Evolutionary conservation across 2,329 filamentous ascomycete species (phyloP).

Genomic region (Hypoxylon sp.): DNA sequence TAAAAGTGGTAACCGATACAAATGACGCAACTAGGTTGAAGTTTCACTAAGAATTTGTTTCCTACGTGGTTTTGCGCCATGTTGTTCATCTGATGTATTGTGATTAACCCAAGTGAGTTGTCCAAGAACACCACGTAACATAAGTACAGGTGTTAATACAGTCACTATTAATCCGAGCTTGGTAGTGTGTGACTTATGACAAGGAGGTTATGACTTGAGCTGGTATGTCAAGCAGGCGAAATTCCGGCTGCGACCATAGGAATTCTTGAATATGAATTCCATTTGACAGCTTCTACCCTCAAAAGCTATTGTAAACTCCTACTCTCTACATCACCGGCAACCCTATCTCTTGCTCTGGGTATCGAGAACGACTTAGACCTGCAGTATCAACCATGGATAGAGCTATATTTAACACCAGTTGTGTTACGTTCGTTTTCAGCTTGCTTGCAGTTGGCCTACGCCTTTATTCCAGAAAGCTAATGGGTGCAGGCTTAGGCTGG

Average conservation of each 20-base stretch:
- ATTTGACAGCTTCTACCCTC: neutral
- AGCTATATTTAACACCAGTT: constrained; percentile 6
- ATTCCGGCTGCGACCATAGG: neutral
- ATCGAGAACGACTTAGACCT: neutral
- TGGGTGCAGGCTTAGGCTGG: constrained; percentile 38
- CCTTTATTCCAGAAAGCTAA: constrained; percentile 37
- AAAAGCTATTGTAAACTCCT: neutral
- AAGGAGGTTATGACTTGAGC: neutral
- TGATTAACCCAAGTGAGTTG: neutral
- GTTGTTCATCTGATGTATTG: neutral
- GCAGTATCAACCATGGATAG: constrained; percentile 2
- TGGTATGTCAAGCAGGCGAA: neutral
- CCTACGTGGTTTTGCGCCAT: neutral
- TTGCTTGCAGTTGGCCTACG: constrained; percentile 36
- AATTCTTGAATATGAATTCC: neutral
- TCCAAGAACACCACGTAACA: constrained; percentile 1
- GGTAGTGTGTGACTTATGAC: constrained; percentile 6
- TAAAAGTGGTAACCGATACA: neutral
- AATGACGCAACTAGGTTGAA: neutral
- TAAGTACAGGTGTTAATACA: neutral
- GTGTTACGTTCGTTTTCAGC: constrained; percentile 12
- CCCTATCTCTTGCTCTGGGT: neutral
- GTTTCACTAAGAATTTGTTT: neutral
- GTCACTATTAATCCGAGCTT: neutral
- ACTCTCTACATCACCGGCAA: neutral